These are phyloP conservation scores for Phytophthora hybrid DNA, from an alignment of 352 stramenopile species.

Conservation along the genomic window DNA sequence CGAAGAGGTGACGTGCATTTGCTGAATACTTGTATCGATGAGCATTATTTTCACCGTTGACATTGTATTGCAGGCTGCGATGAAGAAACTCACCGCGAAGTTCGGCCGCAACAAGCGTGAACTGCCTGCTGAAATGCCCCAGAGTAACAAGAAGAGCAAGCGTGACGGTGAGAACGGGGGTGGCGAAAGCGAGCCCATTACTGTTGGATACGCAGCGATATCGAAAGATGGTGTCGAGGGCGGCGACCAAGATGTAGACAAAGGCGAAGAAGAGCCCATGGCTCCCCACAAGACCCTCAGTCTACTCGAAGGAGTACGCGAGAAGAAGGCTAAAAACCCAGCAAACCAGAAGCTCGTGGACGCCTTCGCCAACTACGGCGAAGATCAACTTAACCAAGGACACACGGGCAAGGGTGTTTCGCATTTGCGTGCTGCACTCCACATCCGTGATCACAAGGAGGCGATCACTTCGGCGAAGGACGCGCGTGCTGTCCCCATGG, in stretches of 20 bases:
- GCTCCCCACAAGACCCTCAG: conserved; percentile 64
- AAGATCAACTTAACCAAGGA: conserved; percentile 60
- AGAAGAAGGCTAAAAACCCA: conserved; percentile 47
- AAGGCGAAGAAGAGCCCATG: conserved; percentile 40
- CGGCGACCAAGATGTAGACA: not conserved
- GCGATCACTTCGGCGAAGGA: conserved; percentile 57
- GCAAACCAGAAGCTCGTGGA: conserved; percentile 85
- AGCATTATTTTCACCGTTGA: not conserved
- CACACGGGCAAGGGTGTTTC: conserved; percentile 82
- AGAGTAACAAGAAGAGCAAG: conserved; percentile 38
- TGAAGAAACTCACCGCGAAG: conserved; percentile 39
- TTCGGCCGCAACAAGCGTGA: conserved; percentile 38
- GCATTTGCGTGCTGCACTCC: conserved; percentile 68
- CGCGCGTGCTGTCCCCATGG: conserved; percentile 50
- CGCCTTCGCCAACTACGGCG: conserved; percentile 72
- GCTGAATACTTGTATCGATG: not conserved
- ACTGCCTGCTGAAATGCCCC: conserved; percentile 9
- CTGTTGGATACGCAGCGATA: conserved; percentile 15
- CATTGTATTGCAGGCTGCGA: conserved; percentile 28
- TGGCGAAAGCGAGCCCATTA: not conserved
- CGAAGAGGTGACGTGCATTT: conserved; percentile 26
- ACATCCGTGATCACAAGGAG: conserved; percentile 63
- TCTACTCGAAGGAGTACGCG: conserved; percentile 63
- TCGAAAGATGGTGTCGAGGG: conserved; percentile 21
- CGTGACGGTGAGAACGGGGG: conserved; percentile 20